phyloP scores from a whole-genome alignment of 1,284 basidiomycete species.

The Agroathelia rolfsii region DNA sequence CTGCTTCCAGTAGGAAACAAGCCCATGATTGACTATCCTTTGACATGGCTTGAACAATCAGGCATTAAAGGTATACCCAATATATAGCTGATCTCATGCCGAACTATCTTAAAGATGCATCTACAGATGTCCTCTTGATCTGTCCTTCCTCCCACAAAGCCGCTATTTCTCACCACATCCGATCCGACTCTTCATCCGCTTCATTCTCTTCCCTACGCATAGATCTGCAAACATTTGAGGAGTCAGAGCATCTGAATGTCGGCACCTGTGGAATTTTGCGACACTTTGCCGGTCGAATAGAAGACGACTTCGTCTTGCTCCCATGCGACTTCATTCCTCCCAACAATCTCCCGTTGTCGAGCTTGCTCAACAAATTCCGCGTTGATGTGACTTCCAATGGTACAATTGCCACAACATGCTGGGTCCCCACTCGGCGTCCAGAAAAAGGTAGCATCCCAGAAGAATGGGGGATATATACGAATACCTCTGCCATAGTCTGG shows the following conservation, averaged over 20 bases:
- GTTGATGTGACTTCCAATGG: constrained; percentile 53
- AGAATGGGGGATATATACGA: constrained; percentile 48
- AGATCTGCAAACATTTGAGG: constrained; percentile 69
- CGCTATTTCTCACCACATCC: constrained; percentile 72
- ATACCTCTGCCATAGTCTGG: constrained; percentile 49
- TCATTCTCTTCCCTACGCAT: constrained; percentile 53
- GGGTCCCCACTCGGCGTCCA: constrained; percentile 49
- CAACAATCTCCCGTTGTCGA: constrained; percentile 55
- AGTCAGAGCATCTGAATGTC: constrained; percentile 48
- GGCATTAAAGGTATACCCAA: constrained; percentile 63
- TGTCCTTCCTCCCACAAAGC: constrained; percentile 69
- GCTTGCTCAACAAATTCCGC: constrained; percentile 76
- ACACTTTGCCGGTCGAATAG: constrained; percentile 60
- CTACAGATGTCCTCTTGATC: constrained; percentile 74
- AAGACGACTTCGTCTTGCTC: constrained; percentile 81
- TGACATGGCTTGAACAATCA: constrained; percentile 81
- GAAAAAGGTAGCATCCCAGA: constrained; percentile 50
- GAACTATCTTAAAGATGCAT: constrained; percentile 8
- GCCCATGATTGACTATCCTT: constrained; percentile 77
- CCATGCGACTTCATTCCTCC: constrained; percentile 88
- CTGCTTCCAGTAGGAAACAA: constrained; percentile 81
- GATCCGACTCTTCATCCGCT: constrained; percentile 51
- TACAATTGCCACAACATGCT: constrained; percentile 69
- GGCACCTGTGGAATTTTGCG: constrained; percentile 66
- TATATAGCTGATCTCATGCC: constrained; percentile 8